A percentile compares a stretch with the other conserved stretches of the same genome.
Conservation (phyloP, 1,139 yeast species). For the Pichia sp. region DNA sequence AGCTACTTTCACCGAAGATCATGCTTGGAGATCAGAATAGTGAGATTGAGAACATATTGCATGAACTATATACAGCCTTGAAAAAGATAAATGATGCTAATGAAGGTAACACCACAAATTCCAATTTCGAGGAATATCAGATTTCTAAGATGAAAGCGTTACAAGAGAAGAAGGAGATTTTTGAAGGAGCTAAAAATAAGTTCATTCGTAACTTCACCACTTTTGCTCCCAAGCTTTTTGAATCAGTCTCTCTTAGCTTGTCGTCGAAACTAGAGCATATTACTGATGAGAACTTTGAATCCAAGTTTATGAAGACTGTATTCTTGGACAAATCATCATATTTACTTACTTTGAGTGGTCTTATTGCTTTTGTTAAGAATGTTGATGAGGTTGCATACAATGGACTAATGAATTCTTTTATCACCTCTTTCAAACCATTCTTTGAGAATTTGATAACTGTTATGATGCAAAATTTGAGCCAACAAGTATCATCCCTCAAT, state of each 20-base stretch:
- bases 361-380: slow-evolving; percentile 60
- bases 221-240: slow-evolving; percentile 35
- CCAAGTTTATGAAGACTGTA: slow-evolving; percentile 9
- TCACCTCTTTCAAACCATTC: slow-evolving; percentile 23
- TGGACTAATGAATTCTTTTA: slow-evolving; percentile 29
- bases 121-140: slow-evolving; percentile 29
- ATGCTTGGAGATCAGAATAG: slow-evolving; percentile 40
- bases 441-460: slow-evolving; percentile 27
- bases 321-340: slow-evolving; percentile 17
- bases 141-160: slow-evolving; percentile 69
- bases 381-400: slow-evolving; percentile 38
- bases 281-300: slow-evolving; percentile 7
- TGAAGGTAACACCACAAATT: slow-evolving; percentile 18
- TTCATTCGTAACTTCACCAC: slow-evolving; percentile 45
- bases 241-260: slow-evolving; percentile 33
- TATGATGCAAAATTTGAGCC: slow-evolving; percentile 28
- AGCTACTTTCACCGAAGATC: slow-evolving; percentile 42
- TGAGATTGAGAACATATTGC: slow-evolving; percentile 50
- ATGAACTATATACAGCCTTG: slow-evolving; percentile 58
- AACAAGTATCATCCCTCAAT: slow-evolving; percentile 14
- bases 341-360: slow-evolving; percentile 44
- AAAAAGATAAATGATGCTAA: slow-evolving; percentile 48
- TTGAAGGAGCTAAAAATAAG: slow-evolving; percentile 48
- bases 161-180: slow-evolving; percentile 56
- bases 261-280: slow-evolving; percentile 24